A percentile compares a stretch with the other conserved stretches of the same genome.
phyloP scores from a whole-genome alignment of 2,329 filamentous ascomycete species.

The Aaosphaeria arxii region DNA sequence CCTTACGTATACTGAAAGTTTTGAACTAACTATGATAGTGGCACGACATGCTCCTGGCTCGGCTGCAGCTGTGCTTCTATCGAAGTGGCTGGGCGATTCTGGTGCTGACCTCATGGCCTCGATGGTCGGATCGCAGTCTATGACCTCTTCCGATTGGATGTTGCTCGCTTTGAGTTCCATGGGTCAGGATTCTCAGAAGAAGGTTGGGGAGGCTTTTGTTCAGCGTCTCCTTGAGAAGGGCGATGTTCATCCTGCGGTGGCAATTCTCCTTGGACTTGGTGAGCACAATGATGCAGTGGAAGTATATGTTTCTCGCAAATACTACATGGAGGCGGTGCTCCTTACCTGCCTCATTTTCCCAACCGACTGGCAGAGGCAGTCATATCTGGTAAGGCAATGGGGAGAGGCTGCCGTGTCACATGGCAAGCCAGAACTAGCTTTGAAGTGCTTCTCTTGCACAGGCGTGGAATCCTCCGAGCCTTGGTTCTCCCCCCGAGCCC shows the following conservation, averaged over 20 bases:
- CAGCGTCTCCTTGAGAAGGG: constrained; percentile 85
- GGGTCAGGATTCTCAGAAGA: constrained; percentile 73
- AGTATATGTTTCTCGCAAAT: constrained; percentile 87
- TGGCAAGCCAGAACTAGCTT: constrained; percentile 84
- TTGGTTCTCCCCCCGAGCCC: constrained; percentile 82
- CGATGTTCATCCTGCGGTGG: constrained; percentile 87
- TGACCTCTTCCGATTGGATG: constrained; percentile 97
- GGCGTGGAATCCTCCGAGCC: constrained; percentile 80
- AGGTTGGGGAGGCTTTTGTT: constrained; percentile 85
- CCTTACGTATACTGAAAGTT: not conserved
- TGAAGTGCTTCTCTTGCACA: constrained; percentile 89
- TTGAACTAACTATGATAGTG: constrained; percentile 43
- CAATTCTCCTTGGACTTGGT: constrained; percentile 87
- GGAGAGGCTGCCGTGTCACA: constrained; percentile 87
- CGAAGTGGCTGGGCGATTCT: constrained; percentile 89
- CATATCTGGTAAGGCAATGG: constrained; percentile 88
- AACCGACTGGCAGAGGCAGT: constrained; percentile 85
- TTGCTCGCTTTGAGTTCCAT: constrained; percentile 86
- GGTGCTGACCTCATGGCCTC: constrained; percentile 77
- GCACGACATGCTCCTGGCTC: constrained; percentile 70
- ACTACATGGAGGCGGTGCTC: constrained; percentile 89
- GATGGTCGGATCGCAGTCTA: constrained; percentile 72
- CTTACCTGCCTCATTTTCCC: constrained; percentile 82
- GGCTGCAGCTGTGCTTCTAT: constrained; percentile 74
- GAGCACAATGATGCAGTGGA: constrained; percentile 94